Conservation (phyloP, 768 basidiomycete genomes). For the Lentinula boryana region DNA sequence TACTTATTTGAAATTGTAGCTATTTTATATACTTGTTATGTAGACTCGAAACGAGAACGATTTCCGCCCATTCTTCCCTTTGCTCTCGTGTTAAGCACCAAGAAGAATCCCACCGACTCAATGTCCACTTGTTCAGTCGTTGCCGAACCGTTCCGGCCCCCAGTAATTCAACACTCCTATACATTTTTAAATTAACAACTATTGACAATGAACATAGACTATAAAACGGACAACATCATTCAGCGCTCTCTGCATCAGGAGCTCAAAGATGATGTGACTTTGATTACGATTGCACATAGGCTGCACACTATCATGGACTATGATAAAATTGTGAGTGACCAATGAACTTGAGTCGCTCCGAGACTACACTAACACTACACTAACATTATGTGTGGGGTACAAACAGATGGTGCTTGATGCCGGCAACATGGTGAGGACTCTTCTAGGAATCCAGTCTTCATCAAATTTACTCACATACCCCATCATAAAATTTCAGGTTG, state of each 20-base stretch:
- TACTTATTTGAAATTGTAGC: no score
- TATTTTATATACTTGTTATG: no score
- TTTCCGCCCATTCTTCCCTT: no score
- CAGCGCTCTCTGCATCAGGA: conserved; percentile 34
- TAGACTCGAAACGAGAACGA: no score
- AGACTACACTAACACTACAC: neutral
- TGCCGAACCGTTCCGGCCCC: no score
- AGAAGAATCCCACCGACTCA: no score
- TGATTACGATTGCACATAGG: conserved; percentile 40
- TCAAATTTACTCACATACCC: neutral
- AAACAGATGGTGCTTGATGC: conserved; percentile 35
- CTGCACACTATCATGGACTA: conserved; percentile 27
- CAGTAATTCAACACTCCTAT: no score
- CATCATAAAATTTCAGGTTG: neutral
- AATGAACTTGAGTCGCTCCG: conserved; percentile 12
- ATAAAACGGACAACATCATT: conserved; percentile 36
- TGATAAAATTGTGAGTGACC: conserved; percentile 21
- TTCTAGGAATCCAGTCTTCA: neutral
- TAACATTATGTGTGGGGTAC: neutral
- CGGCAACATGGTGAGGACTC: conserved; percentile 26
- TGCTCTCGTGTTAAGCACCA: no score
- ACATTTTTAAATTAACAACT: neutral
- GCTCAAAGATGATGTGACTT: conserved; percentile 29
- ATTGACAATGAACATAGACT: conserved; percentile 8
- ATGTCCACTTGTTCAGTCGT: no score